Base-by-base conservation (phyloP, 164 flowering plant species). In the Litsea cubeba region DNA sequence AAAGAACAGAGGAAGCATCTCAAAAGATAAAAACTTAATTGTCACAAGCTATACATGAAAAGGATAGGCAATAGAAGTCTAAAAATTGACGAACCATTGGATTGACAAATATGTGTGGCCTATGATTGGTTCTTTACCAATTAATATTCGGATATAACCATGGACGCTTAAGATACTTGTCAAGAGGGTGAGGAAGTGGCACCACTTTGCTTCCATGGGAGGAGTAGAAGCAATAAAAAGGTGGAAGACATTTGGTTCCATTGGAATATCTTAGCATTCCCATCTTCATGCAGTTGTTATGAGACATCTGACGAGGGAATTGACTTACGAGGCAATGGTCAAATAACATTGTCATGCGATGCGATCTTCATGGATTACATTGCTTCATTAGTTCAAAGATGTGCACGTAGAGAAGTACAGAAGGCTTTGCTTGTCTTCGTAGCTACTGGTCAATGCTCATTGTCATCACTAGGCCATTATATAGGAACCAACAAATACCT, bases 231-330 rank as follows among this genome's bases (percentile, higher is more conserved):
- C 28, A 26, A 26, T 26, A 26, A 26, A 25, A 60, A 25, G 76
- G 72, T 24, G 69, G 71, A 20, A 46, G 15, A 15, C 71, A 72
- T 12, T 77, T 73, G 65, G 25, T 82, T 66, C 83, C 87, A 0
- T 71, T 80, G 76, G 68, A 30, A 2, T 77, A 62, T 40, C 78
- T 79, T 30, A 64, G 26, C 22, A 75, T 50, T 25, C 62, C 58
- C 40, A 68, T 82, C 35, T 79, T 82, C 22, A 76, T 22, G 57
- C 81, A 78, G 71, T 70, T 84, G 5, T 68, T 83, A 26, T 8
- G 74, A 64, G 30, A 72, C 83, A 77, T 71, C 87, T 22, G 80
- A 74, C 64, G 83, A 76, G 25, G 79, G 74, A 63, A 76, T 70
- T 57, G 83, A 81, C 12, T 35, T 81, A 50, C 71, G 74, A 22